Base-by-base conservation (phyloP, 352 stramenopile species). In the Pythium oligandrum region DNA sequence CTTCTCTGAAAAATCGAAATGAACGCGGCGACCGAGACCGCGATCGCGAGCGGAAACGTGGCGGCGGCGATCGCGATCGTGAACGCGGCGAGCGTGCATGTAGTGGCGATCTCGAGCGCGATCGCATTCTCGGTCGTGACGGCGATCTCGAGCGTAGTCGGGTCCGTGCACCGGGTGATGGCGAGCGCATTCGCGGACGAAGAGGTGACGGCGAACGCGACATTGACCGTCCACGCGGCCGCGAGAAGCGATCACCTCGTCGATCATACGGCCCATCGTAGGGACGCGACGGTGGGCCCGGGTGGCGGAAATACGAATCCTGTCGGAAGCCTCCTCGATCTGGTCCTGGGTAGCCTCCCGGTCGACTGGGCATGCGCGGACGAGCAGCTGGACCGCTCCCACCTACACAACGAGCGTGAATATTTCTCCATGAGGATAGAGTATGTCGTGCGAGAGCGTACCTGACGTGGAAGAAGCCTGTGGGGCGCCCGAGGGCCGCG, bases 191-290 rank as follows among this genome's bases (percentile, higher is more conserved):
- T 9, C 12, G 12, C 44, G 12, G 30, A 30, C 30, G 44, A 46
- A 52, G 50, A 4, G 53, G 59, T 43, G 38, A 43, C 38, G 61
- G 69, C 5, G 76, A 89, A 7, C 76, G 73, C 26, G 75, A 87
- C 8, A 80, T 71, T 6, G 75, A 83, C 26, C 75, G 78, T 3
- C 70, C 58, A 7, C 63, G 70, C 4, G 64, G 71, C 3, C 70
- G 70, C 6, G 59, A 55, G 32, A 83, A 80, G 4, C 64, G 62
- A 11, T 75, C 68, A 9, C 75, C 62, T 43, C 63, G 60, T 33
- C 59, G 53, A 46, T 73, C 68, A 6, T 43, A 31, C n/a, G 56
- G 49, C 34, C 51, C 48, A 26, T 75, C 60, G 51, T 72, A 75
- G 32, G 66, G 53, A 26, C 59, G 63, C 36, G 53, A 44, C 38